phyloP scores from a whole-genome alignment of 768 basidiomycete species.

The Pleurotus ostreatus region DNA sequence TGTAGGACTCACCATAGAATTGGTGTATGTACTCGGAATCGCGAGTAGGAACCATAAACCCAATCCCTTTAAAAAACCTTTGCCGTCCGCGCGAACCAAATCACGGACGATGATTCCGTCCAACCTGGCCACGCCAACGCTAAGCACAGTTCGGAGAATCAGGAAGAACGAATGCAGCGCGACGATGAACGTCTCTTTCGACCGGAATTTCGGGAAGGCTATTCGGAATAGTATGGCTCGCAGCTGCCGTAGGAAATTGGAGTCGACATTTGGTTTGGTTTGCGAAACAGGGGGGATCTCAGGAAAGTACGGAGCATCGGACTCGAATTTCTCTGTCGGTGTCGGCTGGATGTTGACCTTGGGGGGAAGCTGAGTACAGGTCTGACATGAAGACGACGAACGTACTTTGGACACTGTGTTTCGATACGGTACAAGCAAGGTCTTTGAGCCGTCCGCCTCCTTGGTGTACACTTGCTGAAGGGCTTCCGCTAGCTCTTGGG shows the following conservation, averaged over 20 bases:
- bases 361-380: not conserved
- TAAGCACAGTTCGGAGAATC: slow-evolving; percentile 80
- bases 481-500: slow-evolving; percentile 41
- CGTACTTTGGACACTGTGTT: slow-evolving; percentile 55
- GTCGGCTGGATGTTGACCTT: slow-evolving; percentile 48
- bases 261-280: slow-evolving; percentile 64
- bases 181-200: slow-evolving; percentile 72
- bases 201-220: slow-evolving; percentile 56
- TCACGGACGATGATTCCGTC: slow-evolving; percentile 90
- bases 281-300: slow-evolving; percentile 38
- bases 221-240: slow-evolving; percentile 69
- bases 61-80: slow-evolving; percentile 78
- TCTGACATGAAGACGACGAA: not conserved
- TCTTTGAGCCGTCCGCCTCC: slow-evolving; percentile 54
- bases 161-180: slow-evolving; percentile 81
- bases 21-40: slow-evolving; percentile 92
- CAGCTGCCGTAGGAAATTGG: slow-evolving; percentile 68
- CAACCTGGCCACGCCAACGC: slow-evolving; percentile 80
- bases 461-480: slow-evolving; percentile 63
- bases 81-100: slow-evolving; percentile 77
- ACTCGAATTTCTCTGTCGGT: slow-evolving; percentile 40
- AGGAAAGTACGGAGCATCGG: slow-evolving; percentile 60
- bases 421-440: slow-evolving; percentile 63
- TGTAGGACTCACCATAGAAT: slow-evolving; percentile 67
- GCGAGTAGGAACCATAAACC: slow-evolving; percentile 88